A percentile compares a stretch with the other conserved stretches of the same genome.
Conservation (phyloP, 768 basidiomycete species). For the Rhizopogon salebrosus region DNA sequence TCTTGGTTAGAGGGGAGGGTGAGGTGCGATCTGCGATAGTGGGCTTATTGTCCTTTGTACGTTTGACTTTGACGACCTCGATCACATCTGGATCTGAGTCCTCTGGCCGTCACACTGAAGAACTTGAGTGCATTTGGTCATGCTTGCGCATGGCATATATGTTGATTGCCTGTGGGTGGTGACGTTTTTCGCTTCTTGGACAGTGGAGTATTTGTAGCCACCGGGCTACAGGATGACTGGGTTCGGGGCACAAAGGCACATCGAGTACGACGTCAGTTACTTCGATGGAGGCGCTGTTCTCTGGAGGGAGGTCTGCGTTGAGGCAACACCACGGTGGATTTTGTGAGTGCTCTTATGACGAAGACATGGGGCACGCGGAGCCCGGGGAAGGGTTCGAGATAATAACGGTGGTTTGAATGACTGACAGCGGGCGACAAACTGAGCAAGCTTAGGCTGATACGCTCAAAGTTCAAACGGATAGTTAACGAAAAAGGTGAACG, state of each 20-base stretch:
- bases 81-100: conserved; percentile 43
- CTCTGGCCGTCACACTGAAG: conserved; percentile 35
- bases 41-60: conserved; percentile 18
- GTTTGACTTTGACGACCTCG: conserved; percentile 57
- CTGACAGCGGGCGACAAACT: too few species aligned
- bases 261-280: conserved; percentile 29
- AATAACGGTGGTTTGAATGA: conserved; percentile 5
- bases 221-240: conserved; percentile 1
- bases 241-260: conserved; percentile 19
- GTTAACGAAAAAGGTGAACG: too few species aligned
- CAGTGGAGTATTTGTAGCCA: not conserved
- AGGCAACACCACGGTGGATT: conserved; percentile 52
- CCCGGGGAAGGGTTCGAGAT: conserved; percentile 1
- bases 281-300: conserved; percentile 6
- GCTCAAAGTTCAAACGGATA: too few species aligned
- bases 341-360: conserved; percentile 43
- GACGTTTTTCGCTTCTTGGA: conserved; percentile 20
- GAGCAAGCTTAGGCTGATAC: too few species aligned
- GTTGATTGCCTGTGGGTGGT: conserved; percentile 22
- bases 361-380: conserved; percentile 49
- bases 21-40: not conserved
- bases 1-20: conserved; percentile 12
- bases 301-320: conserved; percentile 36
- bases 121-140: conserved; percentile 6
- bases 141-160: conserved; percentile 14